Evolutionary conservation across 306 rosid genomes (phyloP), one percentile per base, ranked within the genome.

Genomic region (Pterocarpus santalinus): DNA sequence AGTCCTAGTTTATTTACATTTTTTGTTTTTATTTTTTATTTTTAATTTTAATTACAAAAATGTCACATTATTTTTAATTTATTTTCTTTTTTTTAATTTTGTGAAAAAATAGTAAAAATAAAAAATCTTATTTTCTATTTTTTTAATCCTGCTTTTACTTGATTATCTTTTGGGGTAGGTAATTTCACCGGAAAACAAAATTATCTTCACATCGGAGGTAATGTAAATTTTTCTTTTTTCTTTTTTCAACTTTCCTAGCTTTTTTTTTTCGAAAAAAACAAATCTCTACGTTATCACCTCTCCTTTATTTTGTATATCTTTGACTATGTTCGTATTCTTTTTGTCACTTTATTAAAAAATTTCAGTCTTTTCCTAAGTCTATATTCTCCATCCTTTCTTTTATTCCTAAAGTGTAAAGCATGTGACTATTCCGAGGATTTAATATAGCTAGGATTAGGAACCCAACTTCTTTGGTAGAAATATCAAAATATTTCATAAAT

Each of bases 371-470:
- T 82, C 66, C 60, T 47, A 60, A 82, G 73, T 85, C 89, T 69
- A 82, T 85, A 89, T 85, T 84, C 91, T 85, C 84, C 73, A 63
- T 66, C 72, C 75, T 65, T 75, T 81, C 77, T 84, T 83, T 83
- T 89, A 74, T 76, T 80, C 69, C 69, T 80, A 85, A 85, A 87
- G 88, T 87, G 85, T 79, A 88, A 89, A 81, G 90, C 88, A 85
- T 67, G 87, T 86, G 86, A 83, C 68, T 66, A 77, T 67, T 69
- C 76, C 16, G 75, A 81, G 69, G 77, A 84, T 81, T 83, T 81
- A 81, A 88, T 36, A 47, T 47, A 10, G 8, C 8, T 63, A 66
- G 80, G 73, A 79, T 43, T 75, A 70, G 56, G 73, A 85, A 76
- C 79, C 79, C 77, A 87, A 67, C 76, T 77, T 71, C 75, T 81